Percentiles rank a stretch among this genome's conserved stretches.
Conservation (phyloP, 495 filamentous ascomycete genomes). For the Tuber calosporum region DNA sequence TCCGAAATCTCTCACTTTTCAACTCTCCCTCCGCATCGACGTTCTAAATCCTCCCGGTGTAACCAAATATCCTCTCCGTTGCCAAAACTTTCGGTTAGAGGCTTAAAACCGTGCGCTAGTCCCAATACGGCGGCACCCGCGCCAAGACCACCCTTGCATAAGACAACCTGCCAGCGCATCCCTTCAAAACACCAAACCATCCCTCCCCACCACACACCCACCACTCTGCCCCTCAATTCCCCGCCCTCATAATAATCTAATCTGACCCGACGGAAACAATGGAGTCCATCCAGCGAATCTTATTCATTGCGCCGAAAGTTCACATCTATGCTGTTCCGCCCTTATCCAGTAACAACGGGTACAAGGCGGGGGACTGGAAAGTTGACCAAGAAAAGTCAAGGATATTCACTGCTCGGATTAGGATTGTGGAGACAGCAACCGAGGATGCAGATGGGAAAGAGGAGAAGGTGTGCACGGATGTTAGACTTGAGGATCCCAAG, state of each 20-base stretch:
- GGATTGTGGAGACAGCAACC: conserved; percentile 67
- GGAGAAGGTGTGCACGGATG: conserved; percentile 59
- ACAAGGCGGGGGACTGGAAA: conserved; percentile 71
- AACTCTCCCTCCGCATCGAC: not conserved
- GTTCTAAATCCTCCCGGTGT: not conserved
- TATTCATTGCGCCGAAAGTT: conserved; percentile 61
- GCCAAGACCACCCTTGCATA: conserved; percentile 5
- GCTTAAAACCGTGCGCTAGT: not conserved
- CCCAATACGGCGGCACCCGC: not conserved
- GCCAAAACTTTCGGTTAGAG: not conserved
- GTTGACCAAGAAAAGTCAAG: conserved; percentile 56
- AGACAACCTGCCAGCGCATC: not conserved
- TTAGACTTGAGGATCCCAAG: conserved; percentile 64
- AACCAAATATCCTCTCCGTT: not conserved
- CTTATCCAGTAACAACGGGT: conserved; percentile 60
- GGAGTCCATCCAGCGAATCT: conserved; percentile 62
- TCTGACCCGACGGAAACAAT: conserved; percentile 19
- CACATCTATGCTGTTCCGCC: conserved; percentile 78
- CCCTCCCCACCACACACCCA: not conserved
- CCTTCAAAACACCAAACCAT: conserved; percentile 1
- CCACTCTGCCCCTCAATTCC: not conserved
- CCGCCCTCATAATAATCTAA: not conserved
- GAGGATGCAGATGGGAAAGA: conserved; percentile 42
- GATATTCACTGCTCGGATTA: conserved; percentile 75
- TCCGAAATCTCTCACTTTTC: not conserved